These are phyloP conservation scores for Oryza coarctata DNA, from an alignment of 176 grass and related monocot species.

Conservation along the genomic window DNA sequence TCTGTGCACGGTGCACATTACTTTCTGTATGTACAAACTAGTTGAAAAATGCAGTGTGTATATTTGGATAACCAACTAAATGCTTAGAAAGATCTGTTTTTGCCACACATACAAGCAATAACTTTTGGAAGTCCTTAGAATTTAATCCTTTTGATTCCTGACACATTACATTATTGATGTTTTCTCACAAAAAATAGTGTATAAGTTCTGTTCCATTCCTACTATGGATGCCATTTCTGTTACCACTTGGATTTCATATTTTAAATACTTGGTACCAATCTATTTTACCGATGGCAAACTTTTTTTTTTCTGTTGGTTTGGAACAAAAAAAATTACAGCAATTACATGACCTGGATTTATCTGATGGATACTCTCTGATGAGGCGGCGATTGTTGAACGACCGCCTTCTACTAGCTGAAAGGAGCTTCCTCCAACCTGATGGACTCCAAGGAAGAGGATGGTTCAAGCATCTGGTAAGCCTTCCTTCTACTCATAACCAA, in stretches of 20 bases:
- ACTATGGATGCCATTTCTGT: neutral
- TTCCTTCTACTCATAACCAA: neutral
- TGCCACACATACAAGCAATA: neutral
- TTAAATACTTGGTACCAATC: neutral
- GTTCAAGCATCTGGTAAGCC: slow-evolving; percentile 85
- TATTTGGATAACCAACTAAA: neutral
- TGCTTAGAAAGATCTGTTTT: slow-evolving; percentile 1
- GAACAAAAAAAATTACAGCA: slow-evolving; percentile 41
- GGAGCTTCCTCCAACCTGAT: slow-evolving; percentile 81
- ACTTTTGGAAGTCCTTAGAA: neutral
- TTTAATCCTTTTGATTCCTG: neutral
- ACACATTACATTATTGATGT: neutral
- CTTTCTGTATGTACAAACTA: neutral
- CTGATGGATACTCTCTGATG: slow-evolving; percentile 24
- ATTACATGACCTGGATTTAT: slow-evolving; percentile 41
- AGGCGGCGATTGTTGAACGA: slow-evolving; percentile 67
- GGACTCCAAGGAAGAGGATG: slow-evolving; percentile 89
- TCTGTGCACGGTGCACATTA: neutral
- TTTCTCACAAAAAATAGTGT: neutral
- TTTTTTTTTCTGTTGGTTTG: neutral
- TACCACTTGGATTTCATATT: neutral
- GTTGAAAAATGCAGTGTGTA: neutral
- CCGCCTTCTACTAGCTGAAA: slow-evolving; percentile 86
- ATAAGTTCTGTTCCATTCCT: neutral
- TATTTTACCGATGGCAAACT: neutral